Base-by-base conservation (phyloP, 2,329 filamentous ascomycete genomes). In the Fusarium buxicola region DNA sequence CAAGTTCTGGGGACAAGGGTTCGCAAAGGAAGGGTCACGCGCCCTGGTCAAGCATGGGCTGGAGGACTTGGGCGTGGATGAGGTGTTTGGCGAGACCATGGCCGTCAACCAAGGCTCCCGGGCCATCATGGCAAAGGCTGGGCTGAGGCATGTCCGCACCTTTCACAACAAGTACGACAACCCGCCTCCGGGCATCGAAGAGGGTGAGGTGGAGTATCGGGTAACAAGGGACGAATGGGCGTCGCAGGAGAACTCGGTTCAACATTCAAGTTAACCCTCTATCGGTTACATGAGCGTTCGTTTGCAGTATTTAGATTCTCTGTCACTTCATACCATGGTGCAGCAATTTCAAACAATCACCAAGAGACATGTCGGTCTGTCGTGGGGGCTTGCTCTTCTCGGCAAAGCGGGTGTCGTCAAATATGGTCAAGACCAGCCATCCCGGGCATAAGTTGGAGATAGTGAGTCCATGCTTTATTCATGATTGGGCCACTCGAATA, bases 41-140 rank as follows among this genome's bases (percentile, higher is more conserved):
- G 72, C 66, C 35, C 44, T 75, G 34, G 39, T 74, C 16, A 71
- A 64, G 41, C 65, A 75, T 39, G 73, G 69, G 4, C 70, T 74
- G 13, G 54, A 70, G 38, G 68, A 74, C 21, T 58, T 75, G 4
- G 58, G 57, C 9, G 43, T 73, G 16, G 47, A 6, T 21, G 63
- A 69, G 32, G 53, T 73, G 2, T 66, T 63, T 34, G 72, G 66
- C 8, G 69, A 73, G 44, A 75, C 72, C 13, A 74, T 74, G 73
- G 64, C 70, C 27, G 62, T 74, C 10, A 74, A 74, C 46, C 55
- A 46, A 40, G 69, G 68, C 5, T 74, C 72, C 4, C 48, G 70
- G 24, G 69, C 50, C 28, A 58, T 66, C 28, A 66, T 68, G 62
- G 41, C 60, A 9, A 62, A 63, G 34, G 18, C 52, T 24, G 65